A percentile compares a stretch with the other conserved stretches of the same genome.
These are phyloP conservation scores for Penicillium sp. DNA, from an alignment of 2,329 filamentous ascomycete species.

Conservation along the genomic window DNA sequence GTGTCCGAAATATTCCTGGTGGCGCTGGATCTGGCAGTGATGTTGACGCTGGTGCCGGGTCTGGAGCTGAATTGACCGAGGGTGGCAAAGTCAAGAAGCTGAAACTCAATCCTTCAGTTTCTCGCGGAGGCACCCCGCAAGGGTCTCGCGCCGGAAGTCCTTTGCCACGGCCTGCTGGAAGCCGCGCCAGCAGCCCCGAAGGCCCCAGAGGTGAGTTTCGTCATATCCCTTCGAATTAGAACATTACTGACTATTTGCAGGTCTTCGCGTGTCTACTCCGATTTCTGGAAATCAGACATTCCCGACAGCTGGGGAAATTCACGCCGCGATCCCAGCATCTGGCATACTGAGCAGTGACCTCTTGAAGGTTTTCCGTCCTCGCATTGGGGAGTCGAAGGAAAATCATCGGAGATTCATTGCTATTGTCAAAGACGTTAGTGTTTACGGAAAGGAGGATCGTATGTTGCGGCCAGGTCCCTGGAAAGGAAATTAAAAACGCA, in stretches of 20 bases:
- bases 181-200: slow-evolving; percentile 44
- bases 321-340: slow-evolving; percentile 46
- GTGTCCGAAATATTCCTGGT: slow-evolving; percentile 35
- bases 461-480: slow-evolving; percentile 41
- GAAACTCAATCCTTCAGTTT: slow-evolving; percentile 44
- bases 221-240: background rate
- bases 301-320: slow-evolving; percentile 48
- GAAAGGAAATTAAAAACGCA: slow-evolving; percentile 24
- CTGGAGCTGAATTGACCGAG: slow-evolving; percentile 48
- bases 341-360: slow-evolving; percentile 48
- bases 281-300: slow-evolving; percentile 33
- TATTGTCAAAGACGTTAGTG: slow-evolving; percentile 46
- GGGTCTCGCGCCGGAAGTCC: slow-evolving; percentile 52
- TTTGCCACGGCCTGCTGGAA: slow-evolving; percentile 35
- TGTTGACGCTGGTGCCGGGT: slow-evolving; percentile 53
- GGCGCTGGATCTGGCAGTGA: slow-evolving; percentile 55
- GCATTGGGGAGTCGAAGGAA: slow-evolving; percentile 43
- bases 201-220: slow-evolving; percentile 18
- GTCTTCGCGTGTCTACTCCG: slow-evolving; percentile 33
- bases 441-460: slow-evolving; percentile 45
- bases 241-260: slow-evolving; percentile 15
- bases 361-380: slow-evolving; percentile 44
- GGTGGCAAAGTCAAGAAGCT: slow-evolving; percentile 49
- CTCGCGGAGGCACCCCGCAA: slow-evolving; percentile 45
- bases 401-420: slow-evolving; percentile 45